Conservation (phyloP, 139 green algal species). For the Chlamydomonas sp. region DNA sequence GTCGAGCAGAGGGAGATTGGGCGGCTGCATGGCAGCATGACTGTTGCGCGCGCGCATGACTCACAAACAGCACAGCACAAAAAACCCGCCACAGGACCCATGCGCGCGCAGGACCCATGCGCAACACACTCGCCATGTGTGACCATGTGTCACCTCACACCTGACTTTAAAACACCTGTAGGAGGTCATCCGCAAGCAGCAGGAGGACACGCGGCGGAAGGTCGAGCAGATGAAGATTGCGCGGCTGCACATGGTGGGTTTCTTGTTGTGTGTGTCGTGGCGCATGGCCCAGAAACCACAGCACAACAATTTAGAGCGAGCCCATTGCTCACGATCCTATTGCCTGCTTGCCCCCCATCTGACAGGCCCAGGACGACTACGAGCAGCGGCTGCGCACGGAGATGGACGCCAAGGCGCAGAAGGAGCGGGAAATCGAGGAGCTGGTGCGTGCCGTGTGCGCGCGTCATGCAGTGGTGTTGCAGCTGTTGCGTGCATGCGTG, state of each 20-base stretch:
- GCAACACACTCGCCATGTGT: too few species aligned
- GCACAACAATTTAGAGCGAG: background rate
- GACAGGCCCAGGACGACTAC: conserved; percentile 61
- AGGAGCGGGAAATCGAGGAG: conserved; percentile 59
- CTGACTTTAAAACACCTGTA: too few species aligned
- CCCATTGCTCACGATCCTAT: background rate
- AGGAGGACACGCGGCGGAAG: conserved; percentile 39
- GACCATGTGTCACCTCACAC: too few species aligned
- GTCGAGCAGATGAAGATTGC: conserved; percentile 37
- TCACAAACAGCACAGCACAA: conserved; percentile 4
- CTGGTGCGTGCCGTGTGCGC: conserved; percentile 33
- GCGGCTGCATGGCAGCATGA: conserved; percentile 23
- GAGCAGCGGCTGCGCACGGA: conserved; percentile 54
- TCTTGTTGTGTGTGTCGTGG: conserved; percentile 4
- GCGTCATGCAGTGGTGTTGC: too few species aligned
- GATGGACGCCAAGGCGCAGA: conserved; percentile 45
- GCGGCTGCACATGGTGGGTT: conserved; percentile 30
- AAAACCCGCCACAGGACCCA: too few species aligned
- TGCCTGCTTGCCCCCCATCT: background rate
- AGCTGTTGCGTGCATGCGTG: too few species aligned
- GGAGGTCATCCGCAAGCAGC: conserved; percentile 44
- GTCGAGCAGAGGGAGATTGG: conserved; percentile 36
- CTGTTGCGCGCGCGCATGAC: background rate
- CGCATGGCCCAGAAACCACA: background rate
- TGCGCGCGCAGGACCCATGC: too few species aligned